Evolutionary conservation across 257 asterid genomes (phyloP).

Genomic region (Capsicum rhomboideum): DNA sequence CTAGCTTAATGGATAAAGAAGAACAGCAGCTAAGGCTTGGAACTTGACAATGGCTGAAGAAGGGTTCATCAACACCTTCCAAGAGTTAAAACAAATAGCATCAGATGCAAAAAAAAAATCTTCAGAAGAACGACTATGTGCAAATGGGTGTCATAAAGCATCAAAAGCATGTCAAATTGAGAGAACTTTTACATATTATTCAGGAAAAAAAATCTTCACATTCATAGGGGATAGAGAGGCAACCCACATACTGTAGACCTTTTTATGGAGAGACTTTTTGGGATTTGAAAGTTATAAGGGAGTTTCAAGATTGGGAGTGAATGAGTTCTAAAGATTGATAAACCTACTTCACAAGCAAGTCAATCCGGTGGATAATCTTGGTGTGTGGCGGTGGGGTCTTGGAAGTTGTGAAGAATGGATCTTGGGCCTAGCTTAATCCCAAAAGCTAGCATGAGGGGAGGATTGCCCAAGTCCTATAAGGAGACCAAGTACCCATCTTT

Average conservation of each 20-base stretch:
- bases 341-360: too few relatives aligned
- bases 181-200: not conserved
- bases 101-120: not conserved
- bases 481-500: too few relatives aligned
- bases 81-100: not conserved
- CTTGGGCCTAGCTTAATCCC: too few relatives aligned
- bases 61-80: not conserved
- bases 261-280: too few relatives aligned
- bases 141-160: not conserved
- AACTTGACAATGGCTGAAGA: not conserved
- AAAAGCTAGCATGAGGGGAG: too few relatives aligned
- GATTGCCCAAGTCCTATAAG: too few relatives aligned
- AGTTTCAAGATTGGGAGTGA: too few relatives aligned
- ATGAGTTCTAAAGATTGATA: too few relatives aligned
- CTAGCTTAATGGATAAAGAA: not conserved
- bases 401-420: too few relatives aligned
- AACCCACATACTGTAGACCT: not conserved
- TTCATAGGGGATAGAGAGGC: not conserved
- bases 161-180: not conserved
- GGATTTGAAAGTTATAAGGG: too few relatives aligned
- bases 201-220: not conserved
- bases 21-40: not conserved
- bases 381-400: too few relatives aligned
- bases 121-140: not conserved
- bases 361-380: too few relatives aligned